Conservation (phyloP, 2,329 filamentous ascomycete genomes). For the Elsinoe batatas region DNA sequence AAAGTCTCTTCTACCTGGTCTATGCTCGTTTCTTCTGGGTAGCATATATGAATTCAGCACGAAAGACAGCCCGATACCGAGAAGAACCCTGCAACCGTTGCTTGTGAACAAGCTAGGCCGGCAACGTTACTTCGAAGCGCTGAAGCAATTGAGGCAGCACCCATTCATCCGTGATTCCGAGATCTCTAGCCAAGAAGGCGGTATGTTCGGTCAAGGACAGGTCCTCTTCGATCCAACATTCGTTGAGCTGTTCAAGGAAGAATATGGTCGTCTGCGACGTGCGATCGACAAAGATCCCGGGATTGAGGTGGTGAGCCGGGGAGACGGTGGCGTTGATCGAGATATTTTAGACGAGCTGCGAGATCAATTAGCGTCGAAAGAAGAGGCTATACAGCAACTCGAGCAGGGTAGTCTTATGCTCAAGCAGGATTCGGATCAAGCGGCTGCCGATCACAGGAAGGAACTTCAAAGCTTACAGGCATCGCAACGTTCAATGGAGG, state of each 20-base stretch:
- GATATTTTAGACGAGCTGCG: slow-evolving; percentile 82
- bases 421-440: slow-evolving; percentile 55
- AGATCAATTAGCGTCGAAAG: slow-evolving; percentile 64
- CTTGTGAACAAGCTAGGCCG: slow-evolving; percentile 68
- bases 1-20: slow-evolving; percentile 62
- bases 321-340: slow-evolving; percentile 82
- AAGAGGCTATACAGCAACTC: slow-evolving; percentile 47
- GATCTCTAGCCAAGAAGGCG: slow-evolving; percentile 21
- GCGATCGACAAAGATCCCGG: slow-evolving; percentile 87
- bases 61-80: slow-evolving; percentile 84
- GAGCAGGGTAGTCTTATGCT: slow-evolving; percentile 47
- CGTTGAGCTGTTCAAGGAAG: slow-evolving; percentile 91
- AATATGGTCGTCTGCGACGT: slow-evolving; percentile 74
- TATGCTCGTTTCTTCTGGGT: slow-evolving; percentile 76
- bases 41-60: slow-evolving; percentile 95
- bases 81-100: slow-evolving; percentile 69
- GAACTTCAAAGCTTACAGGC: slow-evolving; percentile 16
- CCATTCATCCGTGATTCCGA: slow-evolving; percentile 61
- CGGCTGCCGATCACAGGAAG: slow-evolving; percentile 61
- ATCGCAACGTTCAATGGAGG: slow-evolving; percentile 21
- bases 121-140: slow-evolving; percentile 75
- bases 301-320: slow-evolving; percentile 70
- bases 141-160: slow-evolving; percentile 67
- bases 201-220: slow-evolving; percentile 50
- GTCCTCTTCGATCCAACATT: slow-evolving; percentile 64